Evolutionary conservation across 2,329 filamentous ascomycete species (phyloP), one percentile per base, ranked within the genome.

Genomic region (Trichoderma aggressivum): DNA sequence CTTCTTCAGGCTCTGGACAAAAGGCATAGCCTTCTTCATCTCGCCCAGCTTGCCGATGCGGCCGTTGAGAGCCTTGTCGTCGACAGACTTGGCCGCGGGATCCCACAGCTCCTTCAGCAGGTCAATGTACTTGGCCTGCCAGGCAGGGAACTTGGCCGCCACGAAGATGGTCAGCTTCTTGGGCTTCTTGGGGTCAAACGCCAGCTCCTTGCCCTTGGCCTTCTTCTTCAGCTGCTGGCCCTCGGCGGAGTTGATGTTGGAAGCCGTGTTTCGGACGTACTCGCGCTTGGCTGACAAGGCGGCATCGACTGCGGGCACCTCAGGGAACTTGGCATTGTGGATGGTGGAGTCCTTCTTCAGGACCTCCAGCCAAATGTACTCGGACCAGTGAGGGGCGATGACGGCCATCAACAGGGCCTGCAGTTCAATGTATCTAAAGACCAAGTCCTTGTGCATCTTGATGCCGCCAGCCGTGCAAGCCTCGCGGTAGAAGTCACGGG

Each of bases 21-120:
- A 98, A 0, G 96, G 96, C 95, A 98, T 98, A 3, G 94, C 95
- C 84, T 97, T 96, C 89, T 98, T 99, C 87, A 94, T 94, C 83
- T 97, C 93, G 56, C 90, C 90, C 78, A 94, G 86, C 85, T 97
- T 97, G 75, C 89, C 90, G 71, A 98, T 91, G 78, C 90, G 88
- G 75, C 89, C 90, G 77, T 90, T 92, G 60, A 98, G 85, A 70
- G 89, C 89, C 85, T 97, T 97, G 80, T 97, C 93, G 78, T 97
- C 91, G 74, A 92, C 82, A 11, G 85, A 83, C 74, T 92, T 85
- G 74, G 83, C 88, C 73, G 78, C 79, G 21, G 86, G 81, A 72
- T 92, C 87, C 82, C 94, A 94, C 73, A 89, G 84, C 77, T 92
- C 87, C 74, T 90, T 89, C 21, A 97, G 87, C 43, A 97, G 85